Conservation (phyloP, 1,139 yeast species). For the Diutina siamensis region DNA sequence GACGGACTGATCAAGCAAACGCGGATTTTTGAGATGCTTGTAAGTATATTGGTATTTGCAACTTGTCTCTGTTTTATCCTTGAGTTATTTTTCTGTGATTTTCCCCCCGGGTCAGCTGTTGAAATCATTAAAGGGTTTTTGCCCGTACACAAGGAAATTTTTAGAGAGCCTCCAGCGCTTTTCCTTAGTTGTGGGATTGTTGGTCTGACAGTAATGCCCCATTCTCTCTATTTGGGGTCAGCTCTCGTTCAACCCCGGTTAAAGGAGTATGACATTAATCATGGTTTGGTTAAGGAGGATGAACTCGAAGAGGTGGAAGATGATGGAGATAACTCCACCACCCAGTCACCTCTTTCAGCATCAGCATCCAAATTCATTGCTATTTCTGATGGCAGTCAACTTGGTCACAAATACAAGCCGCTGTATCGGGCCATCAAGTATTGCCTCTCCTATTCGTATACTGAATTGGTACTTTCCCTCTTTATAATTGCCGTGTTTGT, state of each 20-base stretch:
- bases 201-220: constrained; percentile 83
- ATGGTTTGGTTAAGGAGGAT: constrained; percentile 20
- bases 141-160: constrained; percentile 37
- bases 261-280: constrained; percentile 47
- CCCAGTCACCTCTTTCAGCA: constrained; percentile 12
- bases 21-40: constrained; percentile 55
- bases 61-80: constrained; percentile 58
- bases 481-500: constrained; percentile 67
- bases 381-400: constrained; percentile 26
- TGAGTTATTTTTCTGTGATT: constrained; percentile 43
- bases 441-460: constrained; percentile 52
- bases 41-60: constrained; percentile 45
- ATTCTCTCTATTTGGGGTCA: constrained; percentile 62
- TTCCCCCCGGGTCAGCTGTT: constrained; percentile 22
- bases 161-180: constrained; percentile 45
- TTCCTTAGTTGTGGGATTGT: constrained; percentile 63
- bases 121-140: constrained; percentile 46
- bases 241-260: constrained; percentile 67
- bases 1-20: constrained; percentile 60
- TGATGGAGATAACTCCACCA: background rate
- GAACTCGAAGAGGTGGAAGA: background rate
- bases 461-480: constrained; percentile 53
- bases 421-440: constrained; percentile 56
- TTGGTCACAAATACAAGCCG: constrained; percentile 41
- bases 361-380: constrained; percentile 19